Evolutionary conservation across 2,329 filamentous ascomycete genomes (phyloP).

Genomic region (Epichloe scottii): DNA sequence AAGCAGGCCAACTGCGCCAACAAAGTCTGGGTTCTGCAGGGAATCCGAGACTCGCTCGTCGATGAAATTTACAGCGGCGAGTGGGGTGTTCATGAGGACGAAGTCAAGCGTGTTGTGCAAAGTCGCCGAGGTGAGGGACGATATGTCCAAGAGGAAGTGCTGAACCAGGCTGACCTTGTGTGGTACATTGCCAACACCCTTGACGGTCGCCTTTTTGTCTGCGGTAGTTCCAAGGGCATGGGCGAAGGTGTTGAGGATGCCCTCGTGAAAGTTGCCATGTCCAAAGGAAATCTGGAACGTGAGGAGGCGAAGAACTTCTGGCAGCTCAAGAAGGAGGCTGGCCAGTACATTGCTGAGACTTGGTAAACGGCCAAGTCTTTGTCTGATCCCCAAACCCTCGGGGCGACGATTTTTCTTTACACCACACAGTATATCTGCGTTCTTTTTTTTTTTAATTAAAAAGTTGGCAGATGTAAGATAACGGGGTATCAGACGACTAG

Average conservation of each 20-base stretch:
- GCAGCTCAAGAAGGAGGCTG: slow-evolving; percentile 79
- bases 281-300: slow-evolving; percentile 73
- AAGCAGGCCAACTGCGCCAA: slow-evolving; percentile 94
- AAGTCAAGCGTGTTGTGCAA: slow-evolving; percentile 73
- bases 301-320: slow-evolving; percentile 82
- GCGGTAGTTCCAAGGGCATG: slow-evolving; percentile 92
- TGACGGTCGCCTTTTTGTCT: slow-evolving; percentile 95
- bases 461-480: background rate
- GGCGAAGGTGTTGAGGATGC: slow-evolving; percentile 88
- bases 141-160: slow-evolving; percentile 94
- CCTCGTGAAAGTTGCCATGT: slow-evolving; percentile 80
- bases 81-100: slow-evolving; percentile 84
- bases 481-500: background rate
- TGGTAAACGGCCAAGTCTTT: slow-evolving; percentile 31
- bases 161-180: slow-evolving; percentile 83
- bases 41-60: slow-evolving; percentile 82
- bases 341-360: slow-evolving; percentile 87
- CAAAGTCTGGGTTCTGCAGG: slow-evolving; percentile 95
- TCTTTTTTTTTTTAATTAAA: background rate
- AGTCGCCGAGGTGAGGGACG: slow-evolving; percentile 64
- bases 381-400: background rate
- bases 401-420: background rate
- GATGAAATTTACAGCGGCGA: slow-evolving; percentile 96
- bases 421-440: background rate
- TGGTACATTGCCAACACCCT: slow-evolving; percentile 96